phyloP scores from a whole-genome alignment of 108 stramenopile genomes.

The Fistulifera solaris region DNA sequence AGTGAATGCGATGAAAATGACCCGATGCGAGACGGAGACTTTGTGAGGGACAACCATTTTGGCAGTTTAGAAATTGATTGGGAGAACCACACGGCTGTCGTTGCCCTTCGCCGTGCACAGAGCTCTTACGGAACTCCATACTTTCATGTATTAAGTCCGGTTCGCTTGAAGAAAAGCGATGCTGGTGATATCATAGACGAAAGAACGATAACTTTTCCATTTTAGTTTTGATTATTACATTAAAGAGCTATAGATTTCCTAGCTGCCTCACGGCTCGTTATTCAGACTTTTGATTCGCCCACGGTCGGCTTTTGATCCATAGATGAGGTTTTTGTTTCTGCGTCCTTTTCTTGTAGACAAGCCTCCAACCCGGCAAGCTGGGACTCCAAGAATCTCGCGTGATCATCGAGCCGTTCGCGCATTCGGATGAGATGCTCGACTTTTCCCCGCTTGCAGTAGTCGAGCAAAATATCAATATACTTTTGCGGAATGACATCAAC shows the following conservation, averaged over 20 bases:
- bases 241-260: too few species aligned
- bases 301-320: too few species aligned
- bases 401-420: slow-evolving; percentile 81
- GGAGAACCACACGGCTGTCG: slow-evolving; percentile 1
- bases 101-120: slow-evolving; percentile 10
- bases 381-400: slow-evolving; percentile 63
- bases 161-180: neutral
- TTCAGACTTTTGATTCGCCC: too few species aligned
- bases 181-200: neutral
- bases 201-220: too few species aligned
- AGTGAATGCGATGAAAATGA: slow-evolving; percentile 17
- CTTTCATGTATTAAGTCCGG: neutral
- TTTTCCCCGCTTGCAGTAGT: slow-evolving; percentile 79
- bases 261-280: too few species aligned
- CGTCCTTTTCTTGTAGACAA: slow-evolving; percentile 50
- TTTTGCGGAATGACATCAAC: slow-evolving; percentile 49
- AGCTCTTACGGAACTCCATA: slow-evolving; percentile 6
- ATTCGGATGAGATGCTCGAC: slow-evolving; percentile 85
- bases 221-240: too few species aligned
- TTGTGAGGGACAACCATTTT: slow-evolving; percentile 22
- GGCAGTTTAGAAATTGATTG: slow-evolving; percentile 21
- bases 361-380: slow-evolving; percentile 78
- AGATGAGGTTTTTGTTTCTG: slow-evolving; percentile 6
- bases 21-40: slow-evolving; percentile 6
- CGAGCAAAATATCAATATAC: slow-evolving; percentile 66